Base-by-base conservation (phyloP, 2,329 filamentous ascomycete species). In the Penicillium sp. region DNA sequence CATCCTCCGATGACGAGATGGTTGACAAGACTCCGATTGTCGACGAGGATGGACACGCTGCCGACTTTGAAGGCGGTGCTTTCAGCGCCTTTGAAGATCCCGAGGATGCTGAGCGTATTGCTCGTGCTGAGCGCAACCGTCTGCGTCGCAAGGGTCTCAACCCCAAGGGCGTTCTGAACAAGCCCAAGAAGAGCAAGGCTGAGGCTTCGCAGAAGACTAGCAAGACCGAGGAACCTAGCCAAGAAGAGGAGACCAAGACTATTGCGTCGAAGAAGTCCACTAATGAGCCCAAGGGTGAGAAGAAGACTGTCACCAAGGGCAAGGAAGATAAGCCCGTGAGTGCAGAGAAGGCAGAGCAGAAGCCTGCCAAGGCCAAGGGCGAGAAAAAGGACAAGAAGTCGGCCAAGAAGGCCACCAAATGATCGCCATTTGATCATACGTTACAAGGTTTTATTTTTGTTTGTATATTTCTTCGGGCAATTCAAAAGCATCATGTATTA, bases 21-120 rank as follows among this genome's bases (percentile, higher is more conserved):
- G 72, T 88, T 16, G 88, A 94, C 72, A 88, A 84, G 77, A 85
- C 87, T 1, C 89, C 88, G 11, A 86, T 91, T 53, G 69, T 77
- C 11, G 75, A 77, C 9, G 72, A 74, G 27, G 67, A 73, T 21
- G 71, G 67, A 11, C 61, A 57, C 9, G 53, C 58, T 6, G 41
- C 60, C 9, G 68, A 69, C 21, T 60, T 59, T 14, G 72, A 70
- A 7, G 77, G 77, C 16, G 83, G 84, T 55, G 78, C 78, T 45
- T 92, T 92, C 70, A 88, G 85, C 47, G 87, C 83, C 1, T 93
- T 89, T 69, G 85, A 92, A 56, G 88, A 91, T 0, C 84, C 87
- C 0, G 87, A 87, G 68, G 90, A 93, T 67, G 73, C 81, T 63
- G 81, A 85, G 63, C 87, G 88, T 68, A 90, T 92, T 41, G 82